These are phyloP conservation scores for Globisporangium perplexum DNA, from an alignment of 352 stramenopile genomes.

Conservation along the genomic window DNA sequence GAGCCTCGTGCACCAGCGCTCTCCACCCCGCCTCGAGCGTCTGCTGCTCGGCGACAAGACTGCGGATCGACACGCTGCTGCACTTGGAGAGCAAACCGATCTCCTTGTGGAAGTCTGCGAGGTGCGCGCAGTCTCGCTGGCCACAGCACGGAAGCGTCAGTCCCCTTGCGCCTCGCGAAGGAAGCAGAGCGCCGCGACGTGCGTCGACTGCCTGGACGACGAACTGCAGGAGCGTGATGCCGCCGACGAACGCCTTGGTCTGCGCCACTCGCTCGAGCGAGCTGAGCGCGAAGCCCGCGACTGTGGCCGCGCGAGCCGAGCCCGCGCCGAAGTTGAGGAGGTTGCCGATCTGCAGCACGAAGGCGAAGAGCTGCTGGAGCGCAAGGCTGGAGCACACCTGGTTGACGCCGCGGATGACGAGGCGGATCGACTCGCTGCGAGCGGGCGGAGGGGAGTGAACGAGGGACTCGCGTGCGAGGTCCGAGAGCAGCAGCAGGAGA, in stretches of 20 bases:
- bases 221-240: slow-evolving; percentile 75
- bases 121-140: slow-evolving; percentile 56
- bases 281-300: slow-evolving; percentile 65
- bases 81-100: slow-evolving; percentile 58
- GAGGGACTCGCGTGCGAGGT: not conserved
- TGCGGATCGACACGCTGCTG: slow-evolving; percentile 58
- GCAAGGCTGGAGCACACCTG: slow-evolving; percentile 65
- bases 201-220: slow-evolving; percentile 71
- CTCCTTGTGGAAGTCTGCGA: slow-evolving; percentile 54
- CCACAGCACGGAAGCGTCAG: slow-evolving; percentile 1
- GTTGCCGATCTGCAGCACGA: slow-evolving; percentile 75
- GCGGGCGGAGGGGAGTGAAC: not conserved
- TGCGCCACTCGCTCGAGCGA: slow-evolving; percentile 75
- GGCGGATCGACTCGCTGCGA: slow-evolving; percentile 47
- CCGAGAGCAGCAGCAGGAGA: not conserved
- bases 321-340: slow-evolving; percentile 57
- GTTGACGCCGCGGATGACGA: slow-evolving; percentile 60
- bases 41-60: slow-evolving; percentile 47
- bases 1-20: slow-evolving; percentile 51
- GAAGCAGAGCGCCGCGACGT: slow-evolving; percentile 3
- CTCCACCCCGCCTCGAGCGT: slow-evolving; percentile 50
- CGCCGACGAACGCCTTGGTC: slow-evolving; percentile 72
- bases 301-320: slow-evolving; percentile 6
- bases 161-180: not conserved
- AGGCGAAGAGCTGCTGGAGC: slow-evolving; percentile 56